A percentile compares a stretch with the other conserved stretches of the same genome.
Evolutionary conservation across 768 basidiomycete species (phyloP).

Genomic region (Dioszegia hungarica): DNA sequence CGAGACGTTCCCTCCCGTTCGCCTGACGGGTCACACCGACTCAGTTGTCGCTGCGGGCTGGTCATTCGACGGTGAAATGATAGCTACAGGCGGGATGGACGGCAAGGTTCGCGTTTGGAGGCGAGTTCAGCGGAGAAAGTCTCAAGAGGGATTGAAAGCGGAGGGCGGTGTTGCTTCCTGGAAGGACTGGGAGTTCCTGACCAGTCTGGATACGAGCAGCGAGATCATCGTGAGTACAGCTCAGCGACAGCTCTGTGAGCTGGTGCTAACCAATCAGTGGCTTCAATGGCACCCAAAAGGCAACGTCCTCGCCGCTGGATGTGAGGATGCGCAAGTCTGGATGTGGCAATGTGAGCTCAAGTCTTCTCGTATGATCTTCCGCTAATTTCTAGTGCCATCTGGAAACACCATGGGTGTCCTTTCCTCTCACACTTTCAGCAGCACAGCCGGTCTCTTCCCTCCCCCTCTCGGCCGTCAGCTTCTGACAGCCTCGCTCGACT

Average conservation of each 20-base stretch:
- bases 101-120: slow-evolving; percentile 89
- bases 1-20: slow-evolving; percentile 48
- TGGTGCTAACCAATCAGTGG: slow-evolving; percentile 58
- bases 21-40: slow-evolving; percentile 87
- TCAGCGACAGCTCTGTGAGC: background rate
- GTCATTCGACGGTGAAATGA: slow-evolving; percentile 83
- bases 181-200: slow-evolving; percentile 87
- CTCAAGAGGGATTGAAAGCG: slow-evolving; percentile 45
- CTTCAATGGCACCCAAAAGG: slow-evolving; percentile 96
- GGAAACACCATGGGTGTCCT: slow-evolving; percentile 96
- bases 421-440: slow-evolving; percentile 76
- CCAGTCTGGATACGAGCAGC: slow-evolving; percentile 85
- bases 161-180: slow-evolving; percentile 57
- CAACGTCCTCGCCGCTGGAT: slow-evolving; percentile 76
- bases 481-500: slow-evolving; percentile 76
- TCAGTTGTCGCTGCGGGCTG: slow-evolving; percentile 75
- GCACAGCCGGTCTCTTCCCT: slow-evolving; percentile 75
- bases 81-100: slow-evolving; percentile 97
- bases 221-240: slow-evolving; percentile 74
- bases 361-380: background rate
- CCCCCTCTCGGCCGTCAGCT: slow-evolving; percentile 83
- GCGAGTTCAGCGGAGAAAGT: slow-evolving; percentile 54
- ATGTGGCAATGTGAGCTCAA: slow-evolving; percentile 82
- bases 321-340: slow-evolving; percentile 91
- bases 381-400: slow-evolving; percentile 67